A percentile compares a stretch with the other conserved stretches of the same genome.
These are phyloP conservation scores for Magnusiomyces tetraspermus DNA, from an alignment of 1,139 yeast species.

Conservation along the genomic window DNA sequence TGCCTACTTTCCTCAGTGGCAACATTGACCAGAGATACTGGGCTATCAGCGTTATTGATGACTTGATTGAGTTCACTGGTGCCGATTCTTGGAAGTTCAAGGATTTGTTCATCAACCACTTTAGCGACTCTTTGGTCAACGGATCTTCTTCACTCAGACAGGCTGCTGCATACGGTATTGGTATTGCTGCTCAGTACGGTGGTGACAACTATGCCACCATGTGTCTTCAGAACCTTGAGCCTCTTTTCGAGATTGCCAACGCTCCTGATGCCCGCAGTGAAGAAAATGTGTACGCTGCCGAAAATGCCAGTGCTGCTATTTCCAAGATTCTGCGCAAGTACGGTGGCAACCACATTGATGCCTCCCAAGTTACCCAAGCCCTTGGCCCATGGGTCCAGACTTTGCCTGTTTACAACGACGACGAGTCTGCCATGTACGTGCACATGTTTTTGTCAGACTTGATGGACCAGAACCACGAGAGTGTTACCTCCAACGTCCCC, in stretches of 20 bases:
- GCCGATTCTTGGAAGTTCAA: slow-evolving; percentile 54
- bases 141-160: slow-evolving; percentile 70
- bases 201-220: slow-evolving; percentile 56
- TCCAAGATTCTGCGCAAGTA: slow-evolving; percentile 52
- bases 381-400: slow-evolving; percentile 71
- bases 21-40: slow-evolving; percentile 62
- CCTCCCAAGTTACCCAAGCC: slow-evolving; percentile 46
- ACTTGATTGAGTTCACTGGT: slow-evolving; percentile 71
- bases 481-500: slow-evolving; percentile 49
- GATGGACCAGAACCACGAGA: slow-evolving; percentile 59
- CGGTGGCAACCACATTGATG: slow-evolving; percentile 39
- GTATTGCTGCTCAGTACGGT: slow-evolving; percentile 76
- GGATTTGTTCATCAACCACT: slow-evolving; percentile 52
- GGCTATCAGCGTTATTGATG: slow-evolving; percentile 74
- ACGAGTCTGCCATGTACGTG: slow-evolving; percentile 82
- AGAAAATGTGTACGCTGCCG: slow-evolving; percentile 80
- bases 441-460: slow-evolving; percentile 69
- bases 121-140: slow-evolving; percentile 53
- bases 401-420: slow-evolving; percentile 75
- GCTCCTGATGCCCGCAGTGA: slow-evolving; percentile 83
- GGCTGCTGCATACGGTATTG: slow-evolving; percentile 77
- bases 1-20: slow-evolving; percentile 38
- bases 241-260: slow-evolving; percentile 62
- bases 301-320: slow-evolving; percentile 71
- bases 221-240: slow-evolving; percentile 59